Percentiles rank a stretch among this genome's conserved stretches.
phyloP scores from a whole-genome alignment of 2,329 filamentous ascomycete genomes.

The Gaeumannomyces sp. region DNA sequence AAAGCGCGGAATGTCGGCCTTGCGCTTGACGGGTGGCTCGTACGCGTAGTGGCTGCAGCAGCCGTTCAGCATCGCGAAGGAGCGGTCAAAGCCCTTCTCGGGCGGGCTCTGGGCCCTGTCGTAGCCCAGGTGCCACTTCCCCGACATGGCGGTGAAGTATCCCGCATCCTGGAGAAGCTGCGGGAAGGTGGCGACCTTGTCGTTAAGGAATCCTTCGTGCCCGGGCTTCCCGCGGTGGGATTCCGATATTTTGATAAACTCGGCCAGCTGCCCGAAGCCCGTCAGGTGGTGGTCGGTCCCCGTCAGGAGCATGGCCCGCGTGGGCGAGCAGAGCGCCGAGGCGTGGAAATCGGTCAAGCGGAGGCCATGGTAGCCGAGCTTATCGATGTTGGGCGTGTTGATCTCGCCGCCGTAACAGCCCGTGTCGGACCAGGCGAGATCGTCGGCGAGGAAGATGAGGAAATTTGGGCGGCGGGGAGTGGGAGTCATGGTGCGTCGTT shows the following conservation, averaged over 20 bases:
- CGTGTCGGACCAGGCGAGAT: conserved; percentile 26
- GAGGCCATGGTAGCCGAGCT: conserved; percentile 20
- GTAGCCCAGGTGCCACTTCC: conserved; percentile 59
- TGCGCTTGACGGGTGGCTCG: conserved; percentile 33
- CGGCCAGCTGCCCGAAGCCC: neutral
- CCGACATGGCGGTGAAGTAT: conserved; percentile 54
- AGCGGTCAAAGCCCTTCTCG: conserved; percentile 52
- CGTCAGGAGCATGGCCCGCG: conserved; percentile 60
- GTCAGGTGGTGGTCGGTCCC: conserved; percentile 54
- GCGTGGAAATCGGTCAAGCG: conserved; percentile 60
- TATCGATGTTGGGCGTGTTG: conserved; percentile 25
- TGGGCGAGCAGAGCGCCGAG: conserved; percentile 58
- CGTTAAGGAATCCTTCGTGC: conserved; percentile 59
- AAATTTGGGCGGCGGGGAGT: conserved; percentile 22
- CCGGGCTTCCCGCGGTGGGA: conserved; percentile 36
- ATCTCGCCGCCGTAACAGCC: conserved; percentile 27
- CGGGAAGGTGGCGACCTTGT: conserved; percentile 49
- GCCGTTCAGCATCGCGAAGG: conserved; percentile 53
- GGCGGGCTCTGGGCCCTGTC: conserved; percentile 50
- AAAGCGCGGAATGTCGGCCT: conserved; percentile 28
- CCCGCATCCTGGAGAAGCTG: conserved; percentile 52
- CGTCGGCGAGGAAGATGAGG: conserved; percentile 28
- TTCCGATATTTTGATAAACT: neutral
- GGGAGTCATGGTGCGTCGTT: neutral
- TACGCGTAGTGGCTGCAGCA: conserved; percentile 51